A percentile compares a stretch with the other conserved stretches of the same genome.
Evolutionary conservation across 768 basidiomycete species (phyloP).

Genomic region (Lactarius deliciosus): DNA sequence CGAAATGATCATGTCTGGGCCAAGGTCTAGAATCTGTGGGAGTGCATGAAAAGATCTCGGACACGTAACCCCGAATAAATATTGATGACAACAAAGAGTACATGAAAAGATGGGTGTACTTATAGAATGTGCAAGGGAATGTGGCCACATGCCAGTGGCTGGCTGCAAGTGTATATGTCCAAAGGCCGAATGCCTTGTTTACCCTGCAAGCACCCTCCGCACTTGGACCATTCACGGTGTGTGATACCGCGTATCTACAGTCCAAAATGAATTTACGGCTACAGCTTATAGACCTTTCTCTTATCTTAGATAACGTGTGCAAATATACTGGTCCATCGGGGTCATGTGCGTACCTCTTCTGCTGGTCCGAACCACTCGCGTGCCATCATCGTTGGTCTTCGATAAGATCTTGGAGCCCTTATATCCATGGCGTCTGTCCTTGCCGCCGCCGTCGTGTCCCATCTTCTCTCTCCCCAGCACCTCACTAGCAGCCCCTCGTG

Average conservation of each 20-base stretch:
- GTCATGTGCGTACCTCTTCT: not conserved
- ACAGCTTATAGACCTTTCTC: not conserved
- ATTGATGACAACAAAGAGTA: too few species aligned
- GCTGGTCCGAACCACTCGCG: slow-evolving; percentile 1
- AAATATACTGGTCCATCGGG: not conserved
- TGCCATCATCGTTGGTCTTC: not conserved
- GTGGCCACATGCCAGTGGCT: not conserved
- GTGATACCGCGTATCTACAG: not conserved
- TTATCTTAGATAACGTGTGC: not conserved
- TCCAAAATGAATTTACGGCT: not conserved
- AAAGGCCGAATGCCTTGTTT: not conserved
- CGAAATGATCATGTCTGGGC: too few species aligned
- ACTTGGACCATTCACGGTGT: not conserved
- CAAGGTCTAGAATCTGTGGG: too few species aligned
- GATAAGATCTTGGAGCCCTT: not conserved
- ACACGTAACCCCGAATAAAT: too few species aligned
- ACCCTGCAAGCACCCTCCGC: not conserved
- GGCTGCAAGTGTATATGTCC: not conserved
- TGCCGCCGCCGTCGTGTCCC: not conserved
- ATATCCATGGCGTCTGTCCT: not conserved
- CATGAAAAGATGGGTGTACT: not conserved
- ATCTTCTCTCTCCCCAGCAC: not conserved
- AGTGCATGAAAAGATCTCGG: not conserved
- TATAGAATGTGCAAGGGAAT: too few species aligned
- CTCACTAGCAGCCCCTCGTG: not conserved